Percentiles rank a stretch among this genome's conserved stretches.
phyloP scores from a whole-genome alignment of 2,329 filamentous ascomycete genomes.

The Aspergillus neotritici region DNA sequence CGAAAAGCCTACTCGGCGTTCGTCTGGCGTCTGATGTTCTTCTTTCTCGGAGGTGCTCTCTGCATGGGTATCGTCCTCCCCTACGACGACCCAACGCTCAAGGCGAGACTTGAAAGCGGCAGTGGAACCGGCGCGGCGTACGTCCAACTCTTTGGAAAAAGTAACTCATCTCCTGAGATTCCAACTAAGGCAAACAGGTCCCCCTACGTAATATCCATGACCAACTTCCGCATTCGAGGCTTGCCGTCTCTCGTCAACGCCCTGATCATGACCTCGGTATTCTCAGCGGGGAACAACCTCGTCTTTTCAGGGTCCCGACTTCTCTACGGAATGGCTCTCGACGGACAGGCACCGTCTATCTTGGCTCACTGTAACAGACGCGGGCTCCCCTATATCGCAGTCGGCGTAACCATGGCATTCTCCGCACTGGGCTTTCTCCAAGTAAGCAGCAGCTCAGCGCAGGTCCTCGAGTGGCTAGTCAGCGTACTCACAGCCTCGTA shows the following conservation, averaged over 20 bases:
- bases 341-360: constrained; percentile 53
- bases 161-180: background rate
- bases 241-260: constrained; percentile 65
- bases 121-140: constrained; percentile 54
- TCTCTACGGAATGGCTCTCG: constrained; percentile 59
- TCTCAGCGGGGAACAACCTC: constrained; percentile 60
- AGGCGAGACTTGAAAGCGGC: constrained; percentile 46
- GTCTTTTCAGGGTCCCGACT: constrained; percentile 60
- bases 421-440: constrained; percentile 67
- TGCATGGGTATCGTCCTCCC: constrained; percentile 64
- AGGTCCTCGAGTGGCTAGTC: constrained; percentile 50
- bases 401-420: constrained; percentile 58
- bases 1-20: constrained; percentile 67
- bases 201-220: constrained; percentile 62
- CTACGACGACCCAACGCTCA: constrained; percentile 57
- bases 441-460: constrained; percentile 56
- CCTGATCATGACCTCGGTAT: constrained; percentile 60
- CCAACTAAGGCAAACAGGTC: constrained; percentile 32
- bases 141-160: background rate
- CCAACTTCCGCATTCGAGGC: constrained; percentile 54
- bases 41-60: constrained; percentile 66
- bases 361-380: constrained; percentile 48
- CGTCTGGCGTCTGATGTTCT: constrained; percentile 67
- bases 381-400: constrained; percentile 66
- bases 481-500: constrained; percentile 25